Evolutionary conservation across 768 basidiomycete genomes (phyloP).

Genomic region (Boletus sensibilis): DNA sequence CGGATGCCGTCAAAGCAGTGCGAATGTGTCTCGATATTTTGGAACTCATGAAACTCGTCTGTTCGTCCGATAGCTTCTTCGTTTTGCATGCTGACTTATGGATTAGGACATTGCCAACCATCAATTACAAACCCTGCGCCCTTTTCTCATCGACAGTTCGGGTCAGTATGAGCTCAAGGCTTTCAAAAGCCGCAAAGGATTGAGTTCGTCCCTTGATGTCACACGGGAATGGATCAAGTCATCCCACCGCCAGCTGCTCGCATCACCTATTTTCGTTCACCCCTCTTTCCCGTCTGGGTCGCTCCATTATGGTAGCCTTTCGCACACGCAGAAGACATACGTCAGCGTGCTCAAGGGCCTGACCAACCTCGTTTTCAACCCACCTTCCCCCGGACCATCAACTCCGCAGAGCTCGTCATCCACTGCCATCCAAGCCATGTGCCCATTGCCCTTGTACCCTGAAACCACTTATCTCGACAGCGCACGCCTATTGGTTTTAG

Average conservation of each 20-base stretch:
- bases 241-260: conserved; percentile 48
- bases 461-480: conserved; percentile 84
- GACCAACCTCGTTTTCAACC: conserved; percentile 64
- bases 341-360: conserved; percentile 57
- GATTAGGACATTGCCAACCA: conserved; percentile 93
- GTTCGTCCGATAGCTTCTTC: conserved; percentile 34
- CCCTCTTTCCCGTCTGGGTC: conserved; percentile 42
- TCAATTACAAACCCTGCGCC: conserved; percentile 88
- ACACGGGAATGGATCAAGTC: conserved; percentile 66
- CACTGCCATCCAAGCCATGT: conserved; percentile 32
- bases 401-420: conserved; percentile 29
- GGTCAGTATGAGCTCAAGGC: conserved; percentile 77
- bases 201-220: conserved; percentile 44
- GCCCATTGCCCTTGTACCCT: conserved; percentile 50
- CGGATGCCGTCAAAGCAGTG: conserved; percentile 70
- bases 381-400: conserved; percentile 41
- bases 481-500: conserved; percentile 61
- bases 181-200: conserved; percentile 60
- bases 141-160: conserved; percentile 80
- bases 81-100: conserved; percentile 19
- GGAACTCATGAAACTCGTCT: conserved; percentile 92
- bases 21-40: conserved; percentile 85
- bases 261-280: conserved; percentile 42
- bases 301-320: conserved; percentile 45
- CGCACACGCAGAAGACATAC: conserved; percentile 46